phyloP scores from a whole-genome alignment of 768 basidiomycete genomes.

The Tricholoma sp. region DNA sequence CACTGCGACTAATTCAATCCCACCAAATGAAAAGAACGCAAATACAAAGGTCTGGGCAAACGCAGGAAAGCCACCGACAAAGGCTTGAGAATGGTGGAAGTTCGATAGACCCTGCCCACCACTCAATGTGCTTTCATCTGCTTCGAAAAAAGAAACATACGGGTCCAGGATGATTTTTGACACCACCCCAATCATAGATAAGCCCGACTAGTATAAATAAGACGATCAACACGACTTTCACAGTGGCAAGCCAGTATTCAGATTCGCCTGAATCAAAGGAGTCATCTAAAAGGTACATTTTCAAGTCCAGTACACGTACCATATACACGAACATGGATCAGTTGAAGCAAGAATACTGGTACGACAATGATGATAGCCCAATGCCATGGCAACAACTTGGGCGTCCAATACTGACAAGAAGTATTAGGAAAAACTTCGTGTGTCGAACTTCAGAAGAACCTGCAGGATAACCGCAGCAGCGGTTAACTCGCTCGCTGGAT shows the following conservation, averaged over 20 bases:
- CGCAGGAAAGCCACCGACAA: slow-evolving; percentile 47
- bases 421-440: background rate
- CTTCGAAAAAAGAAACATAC: slow-evolving; percentile 27
- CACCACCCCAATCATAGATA: slow-evolving; percentile 57
- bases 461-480: slow-evolving; percentile 51
- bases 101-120: slow-evolving; percentile 42
- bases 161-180: slow-evolving; percentile 54
- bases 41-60: slow-evolving; percentile 60
- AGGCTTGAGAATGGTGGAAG: slow-evolving; percentile 44
- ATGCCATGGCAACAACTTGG: slow-evolving; percentile 44
- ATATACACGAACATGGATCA: slow-evolving; percentile 55
- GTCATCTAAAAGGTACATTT: background rate
- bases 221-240: slow-evolving; percentile 60
- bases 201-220: slow-evolving; percentile 61
- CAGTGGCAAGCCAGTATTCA: slow-evolving; percentile 58
- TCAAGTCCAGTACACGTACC: slow-evolving; percentile 26
- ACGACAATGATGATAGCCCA: slow-evolving; percentile 53
- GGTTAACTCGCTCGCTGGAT: slow-evolving; percentile 50
- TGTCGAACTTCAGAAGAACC: slow-evolving; percentile 16
- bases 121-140: slow-evolving; percentile 3
- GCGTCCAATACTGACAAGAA: slow-evolving; percentile 36
- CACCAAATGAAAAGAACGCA: slow-evolving; percentile 67
- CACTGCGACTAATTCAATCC: slow-evolving; percentile 65
- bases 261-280: slow-evolving; percentile 40
- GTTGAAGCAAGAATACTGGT: slow-evolving; percentile 46